Percentiles rank a stretch among this genome's conserved stretches.
Conservation (phyloP, 2,329 filamentous ascomycete genomes). For the Sordariomycetes sp. region DNA sequence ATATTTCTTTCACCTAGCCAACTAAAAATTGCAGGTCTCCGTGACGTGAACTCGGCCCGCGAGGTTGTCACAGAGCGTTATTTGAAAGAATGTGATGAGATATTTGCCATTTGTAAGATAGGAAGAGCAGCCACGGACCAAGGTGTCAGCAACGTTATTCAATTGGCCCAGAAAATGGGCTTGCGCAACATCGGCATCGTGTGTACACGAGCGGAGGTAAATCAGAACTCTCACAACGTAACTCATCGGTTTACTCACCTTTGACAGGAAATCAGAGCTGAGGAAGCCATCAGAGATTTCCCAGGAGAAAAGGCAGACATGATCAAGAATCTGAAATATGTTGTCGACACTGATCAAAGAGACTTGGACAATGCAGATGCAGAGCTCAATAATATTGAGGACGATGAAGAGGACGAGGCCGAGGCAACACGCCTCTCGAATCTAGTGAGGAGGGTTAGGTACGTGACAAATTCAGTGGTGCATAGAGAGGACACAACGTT, state of each 20-base stretch:
- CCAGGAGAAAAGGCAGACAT: conserved; percentile 8
- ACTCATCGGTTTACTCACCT: too few relatives aligned
- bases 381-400: neutral
- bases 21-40: conserved; percentile 24
- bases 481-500: too few relatives aligned
- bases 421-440: too few relatives aligned
- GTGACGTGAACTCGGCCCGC: conserved; percentile 34
- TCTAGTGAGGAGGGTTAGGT: too few relatives aligned
- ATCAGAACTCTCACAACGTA: neutral
- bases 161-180: conserved; percentile 24
- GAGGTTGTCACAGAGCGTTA: conserved; percentile 33
- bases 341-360: conserved; percentile 3
- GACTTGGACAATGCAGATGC: neutral
- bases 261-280: conserved; percentile 20
- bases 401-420: too few relatives aligned
- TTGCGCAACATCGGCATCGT: conserved; percentile 32
- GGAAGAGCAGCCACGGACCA: conserved; percentile 30
- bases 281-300: conserved; percentile 23
- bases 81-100: conserved; percentile 32
- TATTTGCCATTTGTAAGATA: conserved; percentile 33
- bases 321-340: conserved; percentile 10
- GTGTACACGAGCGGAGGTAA: conserved; percentile 31
- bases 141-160: conserved; percentile 28
- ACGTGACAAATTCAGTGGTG: too few relatives aligned
- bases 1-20: neutral